Evolutionary conservation across 179 eudicot genomes (phyloP).

Genomic region (Drosera spatulata): DNA sequence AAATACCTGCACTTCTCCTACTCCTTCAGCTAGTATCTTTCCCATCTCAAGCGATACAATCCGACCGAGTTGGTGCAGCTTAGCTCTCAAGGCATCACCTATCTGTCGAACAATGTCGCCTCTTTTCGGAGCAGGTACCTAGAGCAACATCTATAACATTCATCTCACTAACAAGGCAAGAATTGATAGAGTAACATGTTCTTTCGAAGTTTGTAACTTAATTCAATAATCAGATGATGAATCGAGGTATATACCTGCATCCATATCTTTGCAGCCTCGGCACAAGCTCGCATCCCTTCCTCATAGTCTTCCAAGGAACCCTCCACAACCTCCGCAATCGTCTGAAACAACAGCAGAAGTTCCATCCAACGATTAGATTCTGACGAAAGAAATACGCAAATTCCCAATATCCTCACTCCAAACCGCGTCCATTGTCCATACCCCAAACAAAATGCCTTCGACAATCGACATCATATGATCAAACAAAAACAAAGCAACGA

Average conservation of each 20-base stretch:
- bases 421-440: no score
- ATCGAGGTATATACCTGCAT: slow-evolving; percentile 87
- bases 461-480: not conserved
- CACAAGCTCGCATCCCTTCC: slow-evolving; percentile 87
- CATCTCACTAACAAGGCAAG: no score
- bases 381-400: no score
- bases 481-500: not conserved
- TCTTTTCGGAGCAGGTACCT: slow-evolving; percentile 93
- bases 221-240: not conserved
- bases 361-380: no score
- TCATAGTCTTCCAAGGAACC: slow-evolving; percentile 76
- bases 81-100: slow-evolving; percentile 89
- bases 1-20: slow-evolving; percentile 94
- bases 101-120: slow-evolving; percentile 97
- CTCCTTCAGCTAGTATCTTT: slow-evolving; percentile 91
- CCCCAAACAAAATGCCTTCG: no score
- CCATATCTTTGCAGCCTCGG: slow-evolving; percentile 73
- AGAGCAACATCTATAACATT: slow-evolving; percentile 1
- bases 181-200: not conserved
- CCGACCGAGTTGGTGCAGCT: slow-evolving; percentile 78
- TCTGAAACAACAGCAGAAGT: slow-evolving; percentile 50
- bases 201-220: not conserved
- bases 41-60: slow-evolving; percentile 96
- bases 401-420: no score
- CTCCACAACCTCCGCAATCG: slow-evolving; percentile 84